Conservation (phyloP, 805 yeast species). For the Nadsonia fulvescens region DNA sequence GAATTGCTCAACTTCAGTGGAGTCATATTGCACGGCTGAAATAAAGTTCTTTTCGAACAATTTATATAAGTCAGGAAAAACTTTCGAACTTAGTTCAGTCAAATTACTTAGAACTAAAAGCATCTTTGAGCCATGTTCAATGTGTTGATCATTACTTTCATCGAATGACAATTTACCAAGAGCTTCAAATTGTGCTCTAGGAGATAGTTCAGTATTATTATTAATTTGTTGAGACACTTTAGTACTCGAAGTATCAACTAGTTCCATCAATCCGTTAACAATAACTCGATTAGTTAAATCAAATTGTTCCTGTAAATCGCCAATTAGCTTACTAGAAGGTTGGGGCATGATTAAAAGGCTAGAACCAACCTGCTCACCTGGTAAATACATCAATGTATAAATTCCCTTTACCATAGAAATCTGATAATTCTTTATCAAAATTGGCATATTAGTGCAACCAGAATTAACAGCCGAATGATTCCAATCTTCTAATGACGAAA, state of each 20-base stretch:
- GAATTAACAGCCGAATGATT: constrained; percentile 13
- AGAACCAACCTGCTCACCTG: constrained; percentile 7
- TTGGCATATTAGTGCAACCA: constrained; percentile 23
- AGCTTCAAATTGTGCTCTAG: no score
- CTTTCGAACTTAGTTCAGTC: constrained; percentile 25
- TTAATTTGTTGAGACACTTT: no score
- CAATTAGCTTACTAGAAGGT: constrained; percentile 19
- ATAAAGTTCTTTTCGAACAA: constrained; percentile 25
- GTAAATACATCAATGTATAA: constrained; percentile 7
- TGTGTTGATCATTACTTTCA: neutral
- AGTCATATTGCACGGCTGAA: constrained; percentile 25
- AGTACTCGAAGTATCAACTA: no score
- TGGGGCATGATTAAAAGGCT: constrained; percentile 13
- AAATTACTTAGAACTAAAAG: constrained; percentile 37
- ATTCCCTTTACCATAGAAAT: constrained; percentile 19
- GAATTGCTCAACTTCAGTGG: constrained; percentile 27
- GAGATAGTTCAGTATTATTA: no score
- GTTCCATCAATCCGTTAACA: constrained; percentile 16
- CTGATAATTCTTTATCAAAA: constrained; percentile 23
- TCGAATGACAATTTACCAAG: no score
- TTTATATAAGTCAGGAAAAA: constrained; percentile 31
- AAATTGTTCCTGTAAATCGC: constrained; percentile 20
- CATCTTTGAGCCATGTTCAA: constrained; percentile 28
- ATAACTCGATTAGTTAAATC: constrained; percentile 19
- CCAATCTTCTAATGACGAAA: constrained; percentile 26